Evolutionary conservation across 108 stramenopile genomes (phyloP), one percentile per base, ranked within the genome.

Genomic region (Fistulifera solaris): DNA sequence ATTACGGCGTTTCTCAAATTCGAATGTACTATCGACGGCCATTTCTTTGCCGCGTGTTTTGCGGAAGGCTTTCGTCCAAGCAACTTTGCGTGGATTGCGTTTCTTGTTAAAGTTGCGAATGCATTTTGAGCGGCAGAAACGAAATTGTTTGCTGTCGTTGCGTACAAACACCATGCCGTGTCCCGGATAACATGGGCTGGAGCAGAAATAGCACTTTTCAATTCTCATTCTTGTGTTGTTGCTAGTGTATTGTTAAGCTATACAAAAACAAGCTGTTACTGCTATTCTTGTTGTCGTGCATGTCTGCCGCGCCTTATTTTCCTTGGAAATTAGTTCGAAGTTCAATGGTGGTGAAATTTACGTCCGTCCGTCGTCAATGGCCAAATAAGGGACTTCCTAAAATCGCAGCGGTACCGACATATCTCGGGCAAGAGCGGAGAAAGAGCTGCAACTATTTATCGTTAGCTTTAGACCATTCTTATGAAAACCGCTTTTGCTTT

Each of bases 61-160:
- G 40, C 97, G 88, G 67, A 84, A 99, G 50, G 97, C 96, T 77
- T 98, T 99, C 27, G 99, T 98, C 99, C 99, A 99, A 48, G 91
- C 90, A 14, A 96, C 89, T 77, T 99, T 98, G 35, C 99, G 84
- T 7, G 99, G 99, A 64, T 99, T 99, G 59, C 97, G 81, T 69
- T 99, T 99, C 73, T 93, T 93, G 58, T 93, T 94, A 67, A 99
- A 99, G 63, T 95, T 94, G 40, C 89, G 83, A 78, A 97, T 96
- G 76, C 99, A 99, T 80, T 99, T 99, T 17, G 97, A 96, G 27
- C 99, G 89, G 63, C 99, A 99, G 73, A 99, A 99, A 16, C 91
- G 89, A 59, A 99, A 99, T 54, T 90, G 85, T 76, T 99, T 99
- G 63, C 85, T 78, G 72, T 99, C 99, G 70, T 99, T 99, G 38